Percentiles rank a stretch among this genome's conserved stretches.
Conservation (phyloP, 2,329 filamentous ascomycete species). For the Neonectria coccinea region DNA sequence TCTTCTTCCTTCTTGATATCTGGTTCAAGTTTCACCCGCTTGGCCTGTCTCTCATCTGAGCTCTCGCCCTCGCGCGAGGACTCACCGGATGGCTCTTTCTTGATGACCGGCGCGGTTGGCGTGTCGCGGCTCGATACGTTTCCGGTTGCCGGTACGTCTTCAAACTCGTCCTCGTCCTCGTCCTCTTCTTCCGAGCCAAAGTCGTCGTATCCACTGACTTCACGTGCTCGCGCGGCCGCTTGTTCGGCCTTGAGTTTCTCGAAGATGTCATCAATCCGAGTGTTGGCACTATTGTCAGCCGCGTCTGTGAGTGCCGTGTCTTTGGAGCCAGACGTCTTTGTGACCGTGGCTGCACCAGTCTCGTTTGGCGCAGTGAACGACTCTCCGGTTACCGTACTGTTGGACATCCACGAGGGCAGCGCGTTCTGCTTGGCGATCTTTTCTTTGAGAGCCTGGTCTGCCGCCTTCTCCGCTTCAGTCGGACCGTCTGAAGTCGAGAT, state of each 20-base stretch:
- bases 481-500: slow-evolving; percentile 75
- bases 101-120: slow-evolving; percentile 49
- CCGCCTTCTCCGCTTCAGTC: slow-evolving; percentile 74
- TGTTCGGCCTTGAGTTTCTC: slow-evolving; percentile 73
- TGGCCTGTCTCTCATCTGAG: slow-evolving; percentile 62
- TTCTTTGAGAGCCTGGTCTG: slow-evolving; percentile 73
- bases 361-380: slow-evolving; percentile 60
- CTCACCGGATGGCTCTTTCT: slow-evolving; percentile 50
- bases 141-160: slow-evolving; percentile 60
- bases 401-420: slow-evolving; percentile 77
- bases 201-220: slow-evolving; percentile 45
- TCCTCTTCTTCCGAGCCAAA: slow-evolving; percentile 54
- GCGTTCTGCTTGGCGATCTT: slow-evolving; percentile 76
- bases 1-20: slow-evolving; percentile 62
- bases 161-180: slow-evolving; percentile 61
- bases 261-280: slow-evolving; percentile 75
- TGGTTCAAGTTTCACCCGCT: slow-evolving; percentile 71
- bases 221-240: slow-evolving; percentile 56
- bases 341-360: slow-evolving; percentile 23
- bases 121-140: slow-evolving; percentile 49
- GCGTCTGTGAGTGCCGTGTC: slow-evolving; percentile 54
- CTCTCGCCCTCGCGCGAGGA: slow-evolving; percentile 42
- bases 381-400: slow-evolving; percentile 75
- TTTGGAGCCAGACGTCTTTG: slow-evolving; percentile 58
- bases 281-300: slow-evolving; percentile 63